These are phyloP conservation scores for Aspergillus coremiiformis DNA, from an alignment of 495 filamentous ascomycete species.

Conservation along the genomic window DNA sequence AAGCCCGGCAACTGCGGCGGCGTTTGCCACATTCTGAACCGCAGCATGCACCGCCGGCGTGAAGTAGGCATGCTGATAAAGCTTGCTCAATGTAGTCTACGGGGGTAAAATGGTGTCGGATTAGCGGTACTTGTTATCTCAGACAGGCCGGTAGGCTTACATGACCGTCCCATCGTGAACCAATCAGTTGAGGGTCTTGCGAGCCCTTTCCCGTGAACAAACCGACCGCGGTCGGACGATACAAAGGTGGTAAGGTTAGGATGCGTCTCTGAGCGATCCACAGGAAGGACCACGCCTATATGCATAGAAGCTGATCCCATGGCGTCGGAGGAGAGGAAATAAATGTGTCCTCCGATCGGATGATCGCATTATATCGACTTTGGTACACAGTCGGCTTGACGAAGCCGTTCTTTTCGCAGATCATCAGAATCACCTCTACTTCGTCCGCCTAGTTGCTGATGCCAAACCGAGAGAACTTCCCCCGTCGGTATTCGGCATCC, in stretches of 20 bases:
- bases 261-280: not conserved
- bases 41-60: not conserved
- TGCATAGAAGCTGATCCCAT: conserved; percentile 39
- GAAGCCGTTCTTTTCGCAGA: conserved; percentile 35
- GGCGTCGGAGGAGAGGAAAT: conserved; percentile 36
- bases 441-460: conserved; percentile 41
- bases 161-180: not conserved
- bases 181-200: not conserved
- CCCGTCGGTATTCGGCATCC: conserved; percentile 28
- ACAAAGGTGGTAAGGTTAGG: not conserved
- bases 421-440: conserved; percentile 34
- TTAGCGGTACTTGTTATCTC: no score
- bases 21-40: not conserved
- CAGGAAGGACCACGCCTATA: conserved; percentile 5
- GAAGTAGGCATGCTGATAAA: not conserved
- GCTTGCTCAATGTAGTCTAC: not conserved
- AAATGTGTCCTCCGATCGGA: conserved; percentile 37
- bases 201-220: not conserved
- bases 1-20: not conserved
- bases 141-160: no score
- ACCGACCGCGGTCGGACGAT: not conserved
- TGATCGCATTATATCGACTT: conserved; percentile 40
- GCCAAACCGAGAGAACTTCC: conserved; percentile 37
- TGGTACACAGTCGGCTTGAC: conserved; percentile 44
- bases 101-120: no score